Percentiles rank a stretch among this genome's conserved stretches.
phyloP scores from a whole-genome alignment of 441 rosid species.

The Geranium incanum region DNA sequence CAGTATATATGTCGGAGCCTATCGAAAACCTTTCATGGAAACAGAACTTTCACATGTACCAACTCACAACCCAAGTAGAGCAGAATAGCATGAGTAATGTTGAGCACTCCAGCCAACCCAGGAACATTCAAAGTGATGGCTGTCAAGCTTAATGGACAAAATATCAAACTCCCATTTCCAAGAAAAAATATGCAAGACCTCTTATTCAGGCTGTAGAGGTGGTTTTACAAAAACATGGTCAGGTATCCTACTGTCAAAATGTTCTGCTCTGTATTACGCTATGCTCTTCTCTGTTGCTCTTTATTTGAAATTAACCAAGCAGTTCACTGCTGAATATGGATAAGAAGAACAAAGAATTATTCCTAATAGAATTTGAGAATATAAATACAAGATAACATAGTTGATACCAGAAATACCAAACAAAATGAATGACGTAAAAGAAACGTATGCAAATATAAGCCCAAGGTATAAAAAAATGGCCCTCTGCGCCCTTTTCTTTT shows the following conservation, averaged over 20 bases:
- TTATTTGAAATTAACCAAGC: neutral
- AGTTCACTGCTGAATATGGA: neutral
- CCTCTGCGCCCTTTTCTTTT: no score
- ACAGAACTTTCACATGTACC: slow-evolving; percentile 20
- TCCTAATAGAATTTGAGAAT: neutral
- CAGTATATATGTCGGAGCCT: slow-evolving; percentile 20
- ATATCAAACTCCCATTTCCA: slow-evolving; percentile 12
- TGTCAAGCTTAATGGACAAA: slow-evolving; percentile 12
- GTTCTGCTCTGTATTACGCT: neutral
- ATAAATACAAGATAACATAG: neutral
- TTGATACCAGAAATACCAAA: neutral
- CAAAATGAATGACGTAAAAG: neutral
- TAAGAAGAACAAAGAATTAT: neutral
- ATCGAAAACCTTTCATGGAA: slow-evolving; percentile 10
- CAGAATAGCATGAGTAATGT: slow-evolving; percentile 7
- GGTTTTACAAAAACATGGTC: neutral
- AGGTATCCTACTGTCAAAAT: slow-evolving; percentile 9
- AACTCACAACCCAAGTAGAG: slow-evolving; percentile 15
- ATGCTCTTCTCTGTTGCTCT: neutral
- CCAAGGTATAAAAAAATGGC: neutral
- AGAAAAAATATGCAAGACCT: neutral
- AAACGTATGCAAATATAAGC: neutral
- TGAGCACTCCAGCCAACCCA: slow-evolving; percentile 10
- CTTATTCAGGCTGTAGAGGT: slow-evolving; percentile 9
- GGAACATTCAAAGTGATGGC: slow-evolving; percentile 15